Percentiles rank a stretch among this genome's conserved stretches.
Evolutionary conservation across 495 filamentous ascomycete species (phyloP).

Genomic region (Corynascus novoguineensis): DNA sequence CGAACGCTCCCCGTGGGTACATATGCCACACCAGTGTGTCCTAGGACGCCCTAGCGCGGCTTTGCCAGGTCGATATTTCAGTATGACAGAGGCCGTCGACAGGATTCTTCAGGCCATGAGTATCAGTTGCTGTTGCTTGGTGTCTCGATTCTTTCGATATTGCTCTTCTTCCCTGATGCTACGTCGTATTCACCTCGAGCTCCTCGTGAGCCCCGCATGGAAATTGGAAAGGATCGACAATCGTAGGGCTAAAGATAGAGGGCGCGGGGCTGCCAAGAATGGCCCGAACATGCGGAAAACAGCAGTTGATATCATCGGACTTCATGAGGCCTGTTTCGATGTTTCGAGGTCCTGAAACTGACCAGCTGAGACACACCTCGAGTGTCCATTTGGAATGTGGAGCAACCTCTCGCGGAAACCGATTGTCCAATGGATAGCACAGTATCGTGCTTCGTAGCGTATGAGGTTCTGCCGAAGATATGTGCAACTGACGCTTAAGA

Average conservation of each 20-base stretch:
- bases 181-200: not conserved
- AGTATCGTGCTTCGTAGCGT: too few species aligned
- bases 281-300: not conserved
- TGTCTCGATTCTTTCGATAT: not conserved
- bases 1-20: not conserved
- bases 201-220: not conserved
- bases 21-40: too few species aligned
- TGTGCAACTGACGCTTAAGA: too few species aligned
- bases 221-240: constrained; percentile 4
- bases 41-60: too few species aligned
- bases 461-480: too few species aligned
- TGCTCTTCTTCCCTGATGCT: not conserved
- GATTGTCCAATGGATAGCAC: too few species aligned
- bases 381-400: too few species aligned
- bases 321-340: not conserved
- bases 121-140: not conserved
- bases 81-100: too few species aligned
- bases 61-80: too few species aligned
- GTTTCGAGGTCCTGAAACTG: too few species aligned
- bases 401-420: too few species aligned
- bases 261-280: not conserved
- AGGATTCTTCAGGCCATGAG: not conserved
- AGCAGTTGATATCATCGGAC: not conserved
- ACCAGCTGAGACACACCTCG: too few species aligned
- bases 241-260: not conserved